These are phyloP conservation scores for Chalaropsis ovoidea DNA, from an alignment of 2,329 filamentous ascomycete genomes.

Conservation along the genomic window DNA sequence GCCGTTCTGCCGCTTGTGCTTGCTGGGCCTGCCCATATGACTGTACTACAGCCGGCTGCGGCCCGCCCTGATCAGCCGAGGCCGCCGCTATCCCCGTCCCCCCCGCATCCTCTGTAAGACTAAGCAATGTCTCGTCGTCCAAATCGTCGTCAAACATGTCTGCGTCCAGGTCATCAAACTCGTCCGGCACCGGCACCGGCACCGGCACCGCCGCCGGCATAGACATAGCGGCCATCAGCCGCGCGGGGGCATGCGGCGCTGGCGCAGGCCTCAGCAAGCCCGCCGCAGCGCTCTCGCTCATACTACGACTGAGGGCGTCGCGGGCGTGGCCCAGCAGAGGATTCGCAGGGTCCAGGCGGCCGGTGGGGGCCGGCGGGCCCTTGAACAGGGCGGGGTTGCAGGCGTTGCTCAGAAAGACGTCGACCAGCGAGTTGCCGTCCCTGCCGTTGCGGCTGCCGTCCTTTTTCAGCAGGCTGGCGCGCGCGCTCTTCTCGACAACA, in stretches of 20 bases:
- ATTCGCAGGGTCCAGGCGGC: background rate
- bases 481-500: slow-evolving; percentile 13
- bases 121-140: slow-evolving; percentile 22
- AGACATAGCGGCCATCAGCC: background rate
- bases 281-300: slow-evolving; percentile 18
- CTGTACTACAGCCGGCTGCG: background rate
- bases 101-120: slow-evolving; percentile 15
- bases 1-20: too few relatives aligned
- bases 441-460: background rate
- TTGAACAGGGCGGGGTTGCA: slow-evolving; percentile 16
- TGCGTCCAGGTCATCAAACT: slow-evolving; percentile 25
- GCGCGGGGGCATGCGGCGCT: background rate
- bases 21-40: background rate
- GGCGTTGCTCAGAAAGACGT: slow-evolving; percentile 25
- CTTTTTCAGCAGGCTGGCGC: slow-evolving; percentile 20
- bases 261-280: background rate
- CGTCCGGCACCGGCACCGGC: slow-evolving; percentile 9
- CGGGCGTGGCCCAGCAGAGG: background rate
- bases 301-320: slow-evolving; percentile 16
- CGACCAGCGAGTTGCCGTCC: slow-evolving; percentile 21
- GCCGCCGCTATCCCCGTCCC: slow-evolving; percentile 20
- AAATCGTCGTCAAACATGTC: slow-evolving; percentile 26
- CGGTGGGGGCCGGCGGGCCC: background rate
- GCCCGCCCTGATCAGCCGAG: slow-evolving; percentile 19
- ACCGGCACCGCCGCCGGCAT: background rate